Evolutionary conservation across 169 alveolate genomes (phyloP), one percentile per base, ranked within the genome.

Genomic region (Eimeria tenella): DNA sequence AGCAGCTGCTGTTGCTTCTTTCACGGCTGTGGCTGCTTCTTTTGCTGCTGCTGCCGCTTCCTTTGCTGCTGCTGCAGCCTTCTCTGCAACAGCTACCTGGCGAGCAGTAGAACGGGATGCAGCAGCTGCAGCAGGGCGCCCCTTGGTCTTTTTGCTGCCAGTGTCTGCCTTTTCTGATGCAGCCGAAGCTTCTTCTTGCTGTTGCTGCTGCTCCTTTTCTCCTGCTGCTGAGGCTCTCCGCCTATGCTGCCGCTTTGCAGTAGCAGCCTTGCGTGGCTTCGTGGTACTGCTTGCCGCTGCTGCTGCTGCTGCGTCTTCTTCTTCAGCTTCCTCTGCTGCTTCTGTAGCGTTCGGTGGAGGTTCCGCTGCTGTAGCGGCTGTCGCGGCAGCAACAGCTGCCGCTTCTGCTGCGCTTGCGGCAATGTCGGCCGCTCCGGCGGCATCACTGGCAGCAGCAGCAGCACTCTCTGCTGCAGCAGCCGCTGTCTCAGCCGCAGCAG

Each of bases 1-100:
- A 10, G 84, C 84, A 6, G 52, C 9, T 23, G 53, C n/a, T n/a
- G 42, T 4, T 8, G 79, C 79, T 68, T 17, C 79, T 68, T 68
- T 23, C 19, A 9, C 9, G 50, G 11, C 86, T 52, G 23, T 52
- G 63, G 86, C 86, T 13, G 62, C 60, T 25, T 42, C 50, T 49
- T 75, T 49, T 52, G 42, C 42, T 31, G 42, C 42, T 31, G 42
- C 42, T 31, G 42, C 42, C 42, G 42, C 42, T 42, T 21, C 58
- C 73, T 50, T 21, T 50, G 11, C 70, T 21, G 89, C 89, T 23
- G 73, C 52, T 53, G 73, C 89, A 15, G 73, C 89, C 60, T 75
- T n/a, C 4, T 11, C 89, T 68, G 77, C n/a, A 17, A 68, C 77
- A 68, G 77, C 77, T n/a, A n/a, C 31, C n/a, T n/a, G 77, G 77